Evolutionary conservation across 768 basidiomycete genomes (phyloP), one percentile per base, ranked within the genome.

Genomic region (Galerina marginata): DNA sequence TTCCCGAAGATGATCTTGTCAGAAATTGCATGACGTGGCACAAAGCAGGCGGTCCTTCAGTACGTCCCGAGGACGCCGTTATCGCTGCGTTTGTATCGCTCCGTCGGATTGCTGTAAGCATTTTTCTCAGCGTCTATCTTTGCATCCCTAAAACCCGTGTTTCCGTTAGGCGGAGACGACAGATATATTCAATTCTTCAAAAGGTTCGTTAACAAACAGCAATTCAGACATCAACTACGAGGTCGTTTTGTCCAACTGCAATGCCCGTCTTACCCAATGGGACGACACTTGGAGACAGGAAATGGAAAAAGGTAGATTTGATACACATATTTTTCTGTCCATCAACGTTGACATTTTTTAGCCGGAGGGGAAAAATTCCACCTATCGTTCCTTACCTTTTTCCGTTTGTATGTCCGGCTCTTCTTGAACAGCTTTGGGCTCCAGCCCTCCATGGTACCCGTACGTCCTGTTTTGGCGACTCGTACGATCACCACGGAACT

Each of bases 401-500:
- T 93, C 79, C 83, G 90, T 50, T 78, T 92, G 36, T 85, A 94
- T 70, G 89, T 92, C 52, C 81, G 89, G 61, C 80, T 95, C 51
- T 94, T 93, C 76, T 74, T 94, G 71, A 94, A 94, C 72, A 91
- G 90, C 64, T 91, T 93, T 71, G 92, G 90, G 26, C 86, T 93
- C 49, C 87, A 90, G 65, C 81, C 83, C 16, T 81, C 85, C 38
- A 80, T 88, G 73, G 71, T 78, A 54, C 80, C 86, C 54, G 89
- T 85, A 66, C 67, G 84, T 77, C 46, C 25, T 33, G 29, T 33
- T 55, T 46, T 16, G 6, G 14, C 47, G 14, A 23, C 12, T 16
- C 53, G 29, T 40, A n/a, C 26, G 53, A 38, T 46, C 43, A 42
- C 47, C 40, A 49, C 23, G 42, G 49, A 47, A 49, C 52, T 58